Evolutionary conservation across 2,329 filamentous ascomycete species (phyloP), one percentile per base, ranked within the genome.

Genomic region (Nemania sp.): DNA sequence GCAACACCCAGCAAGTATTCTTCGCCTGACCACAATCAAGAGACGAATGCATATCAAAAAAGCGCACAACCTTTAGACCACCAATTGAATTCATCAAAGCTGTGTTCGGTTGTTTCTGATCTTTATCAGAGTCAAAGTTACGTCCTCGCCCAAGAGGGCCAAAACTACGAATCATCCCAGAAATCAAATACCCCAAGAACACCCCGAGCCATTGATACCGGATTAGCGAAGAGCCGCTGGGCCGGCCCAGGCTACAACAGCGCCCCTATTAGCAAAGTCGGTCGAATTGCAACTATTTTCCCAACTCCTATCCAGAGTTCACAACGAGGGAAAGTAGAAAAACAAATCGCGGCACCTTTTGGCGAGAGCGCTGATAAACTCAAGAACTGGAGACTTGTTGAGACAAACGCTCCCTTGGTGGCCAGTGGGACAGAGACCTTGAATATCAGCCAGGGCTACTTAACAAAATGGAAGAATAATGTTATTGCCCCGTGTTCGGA

Each of bases 211-310:
- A 20, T 53, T 18, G 24, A 7, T 10, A 24, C 15, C 24, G 60
- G 67, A n/a, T 29, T 64, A 15, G 56, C 52, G 8, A 58, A 45
- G 35, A 62, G 58, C 32, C 54, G 64, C 5, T 69, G 63, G 67
- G 60, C 60, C 13, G 26, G 54, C n/a, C 27, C 27, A 49, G 45
- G 13, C 18, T 45, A 58, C 20, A 54, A 61, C 7, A 13, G 13
- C 45, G 20, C 60, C 15, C 38, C 54, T 1, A 13, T 26, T 18
- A 5, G 15, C 13, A 29, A 24, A 47, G 18, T 3, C 3, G n/a
- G 20, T 13, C 22, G 3, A 29, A 2, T 35, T 8, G 26, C n/a
- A 20, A 4, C 8, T 45, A 53, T 6, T 6, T 15, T 18, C 10
- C 22, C 56, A 13, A 38, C 27, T 18, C 24, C 10, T n/a, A 13